These are phyloP conservation scores for Silene vulgaris DNA, from an alignment of 179 eudicot species.

Conservation along the genomic window DNA sequence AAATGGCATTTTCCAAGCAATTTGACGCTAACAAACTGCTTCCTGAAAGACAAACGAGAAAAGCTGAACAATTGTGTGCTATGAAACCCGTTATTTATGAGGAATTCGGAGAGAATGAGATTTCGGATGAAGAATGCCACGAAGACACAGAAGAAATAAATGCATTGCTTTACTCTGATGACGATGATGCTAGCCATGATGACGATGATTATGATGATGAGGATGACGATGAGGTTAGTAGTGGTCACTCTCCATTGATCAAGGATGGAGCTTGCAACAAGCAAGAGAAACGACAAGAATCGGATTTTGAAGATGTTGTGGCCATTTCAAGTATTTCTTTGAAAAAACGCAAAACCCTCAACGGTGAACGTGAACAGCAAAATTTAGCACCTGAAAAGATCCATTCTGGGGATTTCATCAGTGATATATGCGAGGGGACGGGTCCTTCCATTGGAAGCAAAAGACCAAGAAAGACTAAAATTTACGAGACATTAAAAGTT, in stretches of 20 bases:
- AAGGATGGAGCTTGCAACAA: conserved; percentile 21
- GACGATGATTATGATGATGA: conserved; percentile 18
- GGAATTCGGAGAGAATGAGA: conserved; percentile 39
- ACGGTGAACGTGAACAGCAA: conserved; percentile 25
- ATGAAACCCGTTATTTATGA: conserved; percentile 30
- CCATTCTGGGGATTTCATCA: conserved; percentile 32
- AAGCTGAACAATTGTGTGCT: conserved; percentile 25
- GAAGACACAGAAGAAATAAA: conserved; percentile 70
- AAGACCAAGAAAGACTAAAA: conserved; percentile 42
- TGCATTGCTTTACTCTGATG: conserved; percentile 60
- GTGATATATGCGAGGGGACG: conserved; percentile 22
- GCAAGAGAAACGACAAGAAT: conserved; percentile 23
- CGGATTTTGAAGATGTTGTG: conserved; percentile 35
- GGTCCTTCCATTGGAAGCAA: conserved; percentile 28
- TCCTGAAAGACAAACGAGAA: conserved; percentile 15
- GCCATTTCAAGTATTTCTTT: conserved; percentile 33
- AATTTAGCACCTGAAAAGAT: conserved; percentile 18
- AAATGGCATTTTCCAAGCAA: conserved; percentile 17
- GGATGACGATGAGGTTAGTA: conserved; percentile 55
- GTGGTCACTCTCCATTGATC: conserved; percentile 49
- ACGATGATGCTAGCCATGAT: conserved; percentile 12
- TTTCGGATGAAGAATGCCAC: conserved; percentile 39
- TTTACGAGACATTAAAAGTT: conserved; percentile 42
- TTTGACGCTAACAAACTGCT: conserved; percentile 18
- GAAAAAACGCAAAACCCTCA: conserved; percentile 43